Base-by-base conservation (phyloP, 331 rosid genomes). In the Quercus lobata region DNA sequence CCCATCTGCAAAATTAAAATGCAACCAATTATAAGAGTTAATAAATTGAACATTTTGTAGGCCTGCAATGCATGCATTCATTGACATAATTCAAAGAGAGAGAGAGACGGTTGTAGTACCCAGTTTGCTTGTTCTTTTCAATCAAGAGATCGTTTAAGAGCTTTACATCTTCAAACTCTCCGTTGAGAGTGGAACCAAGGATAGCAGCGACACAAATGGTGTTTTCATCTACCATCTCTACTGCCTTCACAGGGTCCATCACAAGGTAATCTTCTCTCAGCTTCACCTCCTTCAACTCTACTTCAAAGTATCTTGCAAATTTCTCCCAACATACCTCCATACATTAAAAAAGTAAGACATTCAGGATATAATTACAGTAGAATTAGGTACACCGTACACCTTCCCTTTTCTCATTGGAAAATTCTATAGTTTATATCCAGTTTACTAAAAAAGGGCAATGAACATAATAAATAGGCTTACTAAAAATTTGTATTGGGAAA, bases 141-240 rank as follows among this genome's bases (percentile, higher is more conserved):
- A 21, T 0, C 22, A 93, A 83, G 61, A 91, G 93, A 79, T 93
- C 93, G n/a, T 93, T 93, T n/a, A 93, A 57, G 76, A 76, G 92
- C 83, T 93, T 88, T 19, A 93, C 97, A 57, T 93, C 93, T 85
- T 93, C 97, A 34, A 93, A 93, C 76, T 93, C 97, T 21, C 97
- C 97, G 17, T 93, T 93, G 18, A 93, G 85, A 16, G 97, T 93
- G 72, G 97, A 93, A 55, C 97, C 97, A 72, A 93, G 89, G 10
- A 93, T 93, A 71, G 97, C 97, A 27, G 97, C 97, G 19, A 93
- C 97, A 49, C 97, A 93, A 69, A 93, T 93, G 14, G 97, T 93
- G 87, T 93, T 93, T 79, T 93, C 97, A 56, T 93, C 97, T 1
- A 93, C 97, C 93, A 93, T 44, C 7, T 91, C 94, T 44, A 83